Evolutionary conservation across 768 basidiomycete genomes (phyloP).

Genomic region (Gymnopilus junonius): DNA sequence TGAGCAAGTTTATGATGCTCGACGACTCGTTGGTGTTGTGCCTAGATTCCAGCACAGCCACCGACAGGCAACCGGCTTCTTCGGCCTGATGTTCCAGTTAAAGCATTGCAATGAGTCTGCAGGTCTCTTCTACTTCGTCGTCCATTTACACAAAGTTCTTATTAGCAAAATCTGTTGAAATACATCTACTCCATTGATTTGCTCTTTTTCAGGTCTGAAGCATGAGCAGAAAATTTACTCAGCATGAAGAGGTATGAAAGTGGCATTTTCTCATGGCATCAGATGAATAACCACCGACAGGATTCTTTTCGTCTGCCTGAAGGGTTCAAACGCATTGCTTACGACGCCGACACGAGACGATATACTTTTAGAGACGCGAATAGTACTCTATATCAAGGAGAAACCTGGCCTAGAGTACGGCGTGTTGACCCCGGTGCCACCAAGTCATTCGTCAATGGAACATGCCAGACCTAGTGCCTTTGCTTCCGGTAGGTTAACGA

Average conservation of each 20-base stretch:
- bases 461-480: constrained; percentile 27
- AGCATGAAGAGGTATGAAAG: neutral
- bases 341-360: constrained; percentile 55
- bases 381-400: constrained; percentile 48
- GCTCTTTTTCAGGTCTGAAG: neutral
- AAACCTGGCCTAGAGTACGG: constrained; percentile 51
- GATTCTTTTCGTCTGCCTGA: constrained; percentile 45
- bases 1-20: no score
- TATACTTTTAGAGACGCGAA: constrained; percentile 53
- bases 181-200: neutral
- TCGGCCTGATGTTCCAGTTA: no score
- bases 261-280: neutral
- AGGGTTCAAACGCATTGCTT: constrained; percentile 53
- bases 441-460: constrained; percentile 12
- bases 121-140: no score
- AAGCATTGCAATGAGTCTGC: no score
- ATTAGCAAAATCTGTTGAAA: neutral
- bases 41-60: no score
- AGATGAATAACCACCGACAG: constrained; percentile 21
- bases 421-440: constrained; percentile 38
- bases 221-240: neutral
- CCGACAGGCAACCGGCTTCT: no score
- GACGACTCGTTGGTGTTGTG: no score
- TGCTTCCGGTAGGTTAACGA: constrained; percentile 26
- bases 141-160: no score